phyloP scores from a whole-genome alignment of 2,329 filamentous ascomycete genomes.

The Monilinia vaccinii-corymbosi region DNA sequence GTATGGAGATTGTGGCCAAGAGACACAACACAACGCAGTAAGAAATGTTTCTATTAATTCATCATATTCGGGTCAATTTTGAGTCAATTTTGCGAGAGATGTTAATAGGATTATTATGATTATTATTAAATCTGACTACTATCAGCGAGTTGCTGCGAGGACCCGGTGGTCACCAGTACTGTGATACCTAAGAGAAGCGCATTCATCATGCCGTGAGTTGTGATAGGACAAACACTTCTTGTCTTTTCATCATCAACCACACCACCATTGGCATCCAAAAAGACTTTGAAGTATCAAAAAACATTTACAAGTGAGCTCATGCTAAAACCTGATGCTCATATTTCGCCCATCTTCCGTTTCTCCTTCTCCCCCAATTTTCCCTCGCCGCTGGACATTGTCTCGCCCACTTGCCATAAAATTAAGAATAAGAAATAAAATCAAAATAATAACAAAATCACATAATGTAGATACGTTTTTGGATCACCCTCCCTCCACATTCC shows the following conservation, averaged over 20 bases:
- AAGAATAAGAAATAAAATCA: background rate
- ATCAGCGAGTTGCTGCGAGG: background rate
- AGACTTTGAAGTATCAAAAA: background rate
- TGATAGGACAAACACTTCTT: background rate
- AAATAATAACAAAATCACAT: slow-evolving; percentile 1
- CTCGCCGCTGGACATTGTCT: background rate
- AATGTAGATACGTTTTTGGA: background rate
- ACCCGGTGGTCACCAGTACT: background rate
- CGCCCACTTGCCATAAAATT: background rate
- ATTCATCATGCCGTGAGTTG: background rate
- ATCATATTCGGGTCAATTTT: no score
- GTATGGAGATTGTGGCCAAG: background rate
- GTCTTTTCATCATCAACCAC: background rate
- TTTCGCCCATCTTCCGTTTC: background rate
- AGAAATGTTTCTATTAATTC: background rate
- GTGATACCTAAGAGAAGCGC: background rate
- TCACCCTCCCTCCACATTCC: background rate
- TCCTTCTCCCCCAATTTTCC: background rate
- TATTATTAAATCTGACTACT: slow-evolving; percentile 9
- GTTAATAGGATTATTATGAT: slow-evolving; percentile 1
- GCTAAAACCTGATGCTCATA: background rate
- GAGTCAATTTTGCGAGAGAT: background rate
- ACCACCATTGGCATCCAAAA: background rate
- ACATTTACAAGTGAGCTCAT: background rate
- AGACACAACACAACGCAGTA: background rate